These are phyloP conservation scores for Aschersonia sp. DNA, from an alignment of 2,329 filamentous ascomycete genomes.

Conservation along the genomic window DNA sequence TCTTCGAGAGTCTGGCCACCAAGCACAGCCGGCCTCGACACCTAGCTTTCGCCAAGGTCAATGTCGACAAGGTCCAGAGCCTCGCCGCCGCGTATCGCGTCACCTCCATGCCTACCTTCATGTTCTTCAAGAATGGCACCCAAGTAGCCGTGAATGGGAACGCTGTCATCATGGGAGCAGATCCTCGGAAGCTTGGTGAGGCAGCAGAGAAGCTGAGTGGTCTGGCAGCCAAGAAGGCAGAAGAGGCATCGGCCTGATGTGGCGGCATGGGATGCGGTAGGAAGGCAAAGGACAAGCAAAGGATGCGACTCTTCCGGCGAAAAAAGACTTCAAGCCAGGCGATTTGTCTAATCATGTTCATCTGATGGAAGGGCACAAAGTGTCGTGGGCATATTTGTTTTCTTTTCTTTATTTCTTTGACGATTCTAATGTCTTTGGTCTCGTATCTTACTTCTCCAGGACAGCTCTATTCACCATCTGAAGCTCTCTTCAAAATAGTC, in stretches of 20 bases:
- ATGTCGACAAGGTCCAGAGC: slow-evolving; percentile 11
- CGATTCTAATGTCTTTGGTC: no score
- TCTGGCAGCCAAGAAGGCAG: slow-evolving; percentile 17
- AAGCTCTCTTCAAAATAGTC: no score
- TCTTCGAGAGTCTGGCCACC: slow-evolving; percentile 34
- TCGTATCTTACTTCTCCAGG: no score
- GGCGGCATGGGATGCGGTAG: no score
- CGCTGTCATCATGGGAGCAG: slow-evolving; percentile 18
- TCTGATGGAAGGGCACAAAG: no score
- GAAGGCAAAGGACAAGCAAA: not conserved
- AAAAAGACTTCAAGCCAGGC: no score
- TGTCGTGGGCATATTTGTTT: no score
- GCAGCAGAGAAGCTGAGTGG: slow-evolving; percentile 22
- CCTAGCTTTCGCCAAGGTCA: slow-evolving; percentile 8
- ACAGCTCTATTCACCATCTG: no score
- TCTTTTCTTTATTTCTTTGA: no score
- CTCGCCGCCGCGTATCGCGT: slow-evolving; percentile 55
- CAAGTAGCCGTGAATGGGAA: slow-evolving; percentile 17
- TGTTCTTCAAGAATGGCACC: slow-evolving; percentile 66
- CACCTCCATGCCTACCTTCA: slow-evolving; percentile 87
- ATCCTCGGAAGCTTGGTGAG: slow-evolving; percentile 14
- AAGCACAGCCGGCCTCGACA: slow-evolving; percentile 9
- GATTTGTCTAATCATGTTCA: no score
- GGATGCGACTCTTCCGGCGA: no score
- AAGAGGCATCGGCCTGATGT: no score